A percentile compares a stretch with the other conserved stretches of the same genome.
These are phyloP conservation scores for Geranomyces variabilis DNA, from an alignment of 192 early-diverging fungal genomes.

Conservation along the genomic window DNA sequence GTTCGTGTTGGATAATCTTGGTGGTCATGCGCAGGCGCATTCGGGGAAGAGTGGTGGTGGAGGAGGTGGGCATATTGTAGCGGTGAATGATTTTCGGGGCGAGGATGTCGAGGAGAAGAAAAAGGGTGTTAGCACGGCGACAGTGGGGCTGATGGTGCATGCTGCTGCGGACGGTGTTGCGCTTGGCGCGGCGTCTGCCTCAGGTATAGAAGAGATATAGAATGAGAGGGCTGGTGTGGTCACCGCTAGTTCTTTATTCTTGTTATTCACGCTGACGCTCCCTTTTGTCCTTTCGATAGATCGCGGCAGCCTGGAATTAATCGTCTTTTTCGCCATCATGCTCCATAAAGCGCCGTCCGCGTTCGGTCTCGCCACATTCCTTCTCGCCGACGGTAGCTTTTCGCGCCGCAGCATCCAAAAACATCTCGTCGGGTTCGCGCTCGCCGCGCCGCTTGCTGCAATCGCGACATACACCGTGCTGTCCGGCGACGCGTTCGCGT, in stretches of 20 bases:
- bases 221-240: neutral
- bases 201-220: constrained; percentile 42
- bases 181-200: constrained; percentile 81
- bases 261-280: too few species aligned
- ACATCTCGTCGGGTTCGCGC: constrained; percentile 79
- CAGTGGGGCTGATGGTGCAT: constrained; percentile 95
- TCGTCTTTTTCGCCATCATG: constrained; percentile 94
- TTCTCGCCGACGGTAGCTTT: constrained; percentile 72
- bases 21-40: constrained; percentile 5
- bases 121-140: constrained; percentile 49
- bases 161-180: constrained; percentile 95
- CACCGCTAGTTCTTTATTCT: too few species aligned
- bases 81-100: constrained; percentile 38
- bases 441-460: constrained; percentile 83
- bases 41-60: constrained; percentile 10
- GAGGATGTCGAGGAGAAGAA: neutral
- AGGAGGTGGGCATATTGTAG: constrained; percentile 29
- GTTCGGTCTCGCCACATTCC: constrained; percentile 86
- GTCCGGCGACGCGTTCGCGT: constrained; percentile 24
- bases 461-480: constrained; percentile 58
- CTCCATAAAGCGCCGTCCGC: constrained; percentile 95
- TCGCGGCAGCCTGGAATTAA: constrained; percentile 49
- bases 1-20: constrained; percentile 84
- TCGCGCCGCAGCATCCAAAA: constrained; percentile 58
- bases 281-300: constrained; percentile 2